Conservation (phyloP, 1,284 basidiomycete species). For the Meira miltonrushii region DNA sequence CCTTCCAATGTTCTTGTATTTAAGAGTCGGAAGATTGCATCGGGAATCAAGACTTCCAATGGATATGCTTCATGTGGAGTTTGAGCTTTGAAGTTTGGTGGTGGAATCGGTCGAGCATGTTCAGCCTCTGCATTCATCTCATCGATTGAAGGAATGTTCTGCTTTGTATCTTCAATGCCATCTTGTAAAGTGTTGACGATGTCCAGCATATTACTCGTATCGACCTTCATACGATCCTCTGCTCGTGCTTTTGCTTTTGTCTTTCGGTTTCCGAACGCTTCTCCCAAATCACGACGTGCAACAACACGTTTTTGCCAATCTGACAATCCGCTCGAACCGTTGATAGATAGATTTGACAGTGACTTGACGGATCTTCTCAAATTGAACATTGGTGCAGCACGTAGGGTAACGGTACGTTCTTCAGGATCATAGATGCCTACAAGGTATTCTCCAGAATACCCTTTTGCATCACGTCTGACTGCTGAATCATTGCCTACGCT, state of each 20-base stretch:
- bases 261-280: slow-evolving; percentile 50
- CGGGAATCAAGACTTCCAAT: slow-evolving; percentile 34
- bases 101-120: slow-evolving; percentile 38
- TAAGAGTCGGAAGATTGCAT: slow-evolving; percentile 26
- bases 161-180: slow-evolving; percentile 34
- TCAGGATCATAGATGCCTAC: slow-evolving; percentile 45
- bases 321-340: slow-evolving; percentile 8
- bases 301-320: slow-evolving; percentile 31
- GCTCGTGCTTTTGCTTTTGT: slow-evolving; percentile 44
- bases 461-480: slow-evolving; percentile 30
- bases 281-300: slow-evolving; percentile 43
- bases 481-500: slow-evolving; percentile 20
- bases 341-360: slow-evolving; percentile 24
- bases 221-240: slow-evolving; percentile 51
- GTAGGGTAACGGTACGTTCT: slow-evolving; percentile 38
- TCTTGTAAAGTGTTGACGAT: slow-evolving; percentile 17
- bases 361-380: slow-evolving; percentile 41
- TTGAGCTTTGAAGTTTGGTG: slow-evolving; percentile 37
- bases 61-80: slow-evolving; percentile 44
- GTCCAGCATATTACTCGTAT: slow-evolving; percentile 44
- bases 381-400: slow-evolving; percentile 41
- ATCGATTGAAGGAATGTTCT: slow-evolving; percentile 11
- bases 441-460: slow-evolving; percentile 48
- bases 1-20: slow-evolving; percentile 1
- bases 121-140: slow-evolving; percentile 31